Base-by-base conservation (phyloP, 2,329 filamentous ascomycete genomes). In the Ilyonectria destructans region DNA sequence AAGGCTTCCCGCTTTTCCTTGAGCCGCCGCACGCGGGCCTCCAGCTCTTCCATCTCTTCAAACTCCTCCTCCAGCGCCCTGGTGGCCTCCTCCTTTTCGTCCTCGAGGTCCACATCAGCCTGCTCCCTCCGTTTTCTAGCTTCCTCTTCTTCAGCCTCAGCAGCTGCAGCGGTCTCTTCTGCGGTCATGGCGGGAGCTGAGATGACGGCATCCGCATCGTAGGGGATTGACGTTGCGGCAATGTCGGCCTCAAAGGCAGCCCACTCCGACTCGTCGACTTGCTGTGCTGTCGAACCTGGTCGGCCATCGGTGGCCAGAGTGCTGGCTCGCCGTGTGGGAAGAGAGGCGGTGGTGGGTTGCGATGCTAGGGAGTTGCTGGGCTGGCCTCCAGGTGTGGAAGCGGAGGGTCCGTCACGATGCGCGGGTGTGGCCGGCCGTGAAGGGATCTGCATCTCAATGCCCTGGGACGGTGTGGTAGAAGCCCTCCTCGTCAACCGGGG, bases 201-300 rank as follows among this genome's bases (percentile, higher is more conserved):
- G 70, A 94, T 93, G 3, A 90, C 88, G 7, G 89, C 90, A 65
- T 87, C 85, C 48, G 80, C 77, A 23, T 78, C 75, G 69, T 80
- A 80, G 2, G 82, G 75, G 2, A 76, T 77, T 31, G 79, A 73
- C 26, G 83, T 77, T 33, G 83, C 82, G 19, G 90, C 92, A 62
- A 97, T 90, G 61, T 97, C 93, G 3, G 93, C 92, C 78, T 97
- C 92, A 77, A 97, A 97, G 9, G 93, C 93, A 2, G 93, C 92
- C 93, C 93, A 96, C 80, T 96, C 93, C 61, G 91, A 89, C 76
- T 97, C 93, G 77, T 95, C 90, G 9, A 85, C 82, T 8, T 78
- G 71, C 19, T 71, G 66, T 48, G 73, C 60, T 19, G 69, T 54
- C 29, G 72, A 40, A 12, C 62, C 59, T 46, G 70, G 63, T n/a